A percentile compares a stretch with the other conserved stretches of the same genome.
phyloP scores from a whole-genome alignment of 78 protist species.

The Trichosphaerium sp. region DNA sequence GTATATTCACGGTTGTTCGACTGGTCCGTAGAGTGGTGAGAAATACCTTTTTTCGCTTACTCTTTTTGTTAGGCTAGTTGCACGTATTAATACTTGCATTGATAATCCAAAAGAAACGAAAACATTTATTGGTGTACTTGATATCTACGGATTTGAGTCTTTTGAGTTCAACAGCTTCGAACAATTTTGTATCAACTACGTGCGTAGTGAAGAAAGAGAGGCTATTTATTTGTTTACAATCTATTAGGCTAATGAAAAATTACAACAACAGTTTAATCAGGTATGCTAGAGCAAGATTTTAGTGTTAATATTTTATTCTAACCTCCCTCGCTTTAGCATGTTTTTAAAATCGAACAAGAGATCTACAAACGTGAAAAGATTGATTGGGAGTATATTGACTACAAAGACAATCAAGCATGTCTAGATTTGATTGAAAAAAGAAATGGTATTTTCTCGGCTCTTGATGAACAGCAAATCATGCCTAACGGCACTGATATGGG shows the following conservation, averaged over 20 bases:
- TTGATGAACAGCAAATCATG: constrained; percentile 77
- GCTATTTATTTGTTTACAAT: too few species aligned
- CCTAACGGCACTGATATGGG: constrained; percentile 62
- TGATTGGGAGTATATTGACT: constrained; percentile 63
- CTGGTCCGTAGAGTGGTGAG: constrained; percentile 52
- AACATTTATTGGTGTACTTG: constrained; percentile 77
- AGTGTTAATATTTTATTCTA: constrained; percentile 85
- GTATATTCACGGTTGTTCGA: constrained; percentile 30
- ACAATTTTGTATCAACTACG: constrained; percentile 81
- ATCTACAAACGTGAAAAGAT: constrained; percentile 72
- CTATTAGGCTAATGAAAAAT: constrained; percentile 86
- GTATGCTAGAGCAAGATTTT: too few species aligned
- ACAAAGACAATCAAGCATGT: constrained; percentile 65
- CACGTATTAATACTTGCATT: constrained; percentile 25
- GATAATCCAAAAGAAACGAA: constrained; percentile 2
- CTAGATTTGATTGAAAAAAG: constrained; percentile 61
- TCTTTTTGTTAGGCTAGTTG: constrained; percentile 63
- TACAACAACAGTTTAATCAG: constrained; percentile 72
- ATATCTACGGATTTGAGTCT: constrained; percentile 95
- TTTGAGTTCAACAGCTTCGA: constrained; percentile 74
- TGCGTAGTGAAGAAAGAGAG: too few species aligned
- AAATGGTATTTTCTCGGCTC: constrained; percentile 55
- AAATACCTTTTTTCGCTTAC: too few species aligned
- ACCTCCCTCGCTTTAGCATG: constrained; percentile 74
- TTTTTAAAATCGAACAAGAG: constrained; percentile 66